Evolutionary conservation across 1,139 yeast species (phyloP).

Genomic region (Debaryomyces udenii): DNA sequence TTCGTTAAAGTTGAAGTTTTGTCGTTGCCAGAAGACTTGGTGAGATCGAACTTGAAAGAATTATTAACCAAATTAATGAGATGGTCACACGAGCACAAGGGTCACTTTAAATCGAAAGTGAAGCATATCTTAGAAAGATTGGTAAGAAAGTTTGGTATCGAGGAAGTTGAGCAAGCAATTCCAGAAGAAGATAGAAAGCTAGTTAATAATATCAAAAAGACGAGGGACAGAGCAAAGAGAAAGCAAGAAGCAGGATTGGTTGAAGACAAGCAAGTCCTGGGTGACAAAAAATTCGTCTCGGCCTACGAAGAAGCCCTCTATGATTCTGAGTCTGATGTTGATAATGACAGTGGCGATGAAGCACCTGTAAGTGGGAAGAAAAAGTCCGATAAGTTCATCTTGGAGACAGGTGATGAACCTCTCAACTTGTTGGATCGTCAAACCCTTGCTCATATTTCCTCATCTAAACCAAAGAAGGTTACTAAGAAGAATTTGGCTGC

Average conservation of each 20-base stretch:
- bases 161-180: conserved; percentile 72
- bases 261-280: conserved; percentile 20
- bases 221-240: conserved; percentile 81
- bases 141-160: conserved; percentile 86
- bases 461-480: conserved; percentile 71
- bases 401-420: conserved; percentile 82
- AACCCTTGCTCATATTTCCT: conserved; percentile 83
- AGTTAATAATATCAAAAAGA: conserved; percentile 80
- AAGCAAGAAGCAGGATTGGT: conserved; percentile 50
- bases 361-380: conserved; percentile 29
- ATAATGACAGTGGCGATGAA: conserved; percentile 37
- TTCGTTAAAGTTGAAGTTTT: conserved; percentile 90
- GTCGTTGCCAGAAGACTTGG: conserved; percentile 78
- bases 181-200: conserved; percentile 88
- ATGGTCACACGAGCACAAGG: conserved; percentile 96
- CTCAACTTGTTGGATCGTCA: conserved; percentile 85
- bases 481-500: conserved; percentile 46
- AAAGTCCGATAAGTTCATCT: conserved; percentile 62
- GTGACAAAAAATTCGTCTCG: conserved; percentile 60
- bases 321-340: conserved; percentile 59
- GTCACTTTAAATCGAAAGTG: conserved; percentile 89
- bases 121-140: conserved; percentile 91
- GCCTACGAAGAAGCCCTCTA: conserved; percentile 84
- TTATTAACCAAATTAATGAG: conserved; percentile 73
- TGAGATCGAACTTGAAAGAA: conserved; percentile 66